Evolutionary conservation across 176 grass and related monocot species (phyloP), one percentile per base, ranked within the genome.

Genomic region (Tuctoria greenei): DNA sequence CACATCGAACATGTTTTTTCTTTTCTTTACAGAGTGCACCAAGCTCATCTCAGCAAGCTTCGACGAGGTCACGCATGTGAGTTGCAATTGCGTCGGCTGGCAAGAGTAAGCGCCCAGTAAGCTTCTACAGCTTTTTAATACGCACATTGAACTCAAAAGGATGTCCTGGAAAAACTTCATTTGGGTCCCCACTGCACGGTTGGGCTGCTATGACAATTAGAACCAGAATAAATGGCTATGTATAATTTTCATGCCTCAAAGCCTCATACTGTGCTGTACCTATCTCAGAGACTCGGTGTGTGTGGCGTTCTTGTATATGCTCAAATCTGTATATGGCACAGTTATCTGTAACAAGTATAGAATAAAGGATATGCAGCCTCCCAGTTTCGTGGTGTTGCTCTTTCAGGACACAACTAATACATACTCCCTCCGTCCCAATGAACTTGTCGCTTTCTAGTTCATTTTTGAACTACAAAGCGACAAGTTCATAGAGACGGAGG

Each of bases 31-130:
- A 90, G 88, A 83, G 75, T n/a, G 65, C 83, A 6, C 63, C 79
- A 44, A 74, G 40, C 57, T 18, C 26, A 44, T 21, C 75, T 2
- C 57, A 56, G 40, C 47, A 79, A 76, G 70, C 43, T 86, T 67
- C 65, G 10, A 40, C 80, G 13, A 90, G 71, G 71, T 73, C 88
- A 56, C 88, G 80, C 34, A 73, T 90, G 65, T 90, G 80, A 90
- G 23, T 55, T 23, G 37, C 50, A 60, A 1, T 36, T 67, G 45
- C 45, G 16, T 14, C 5, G 56, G 37, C 11, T 34, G 61, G 20
- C 25, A 44, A 31, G 28, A 45, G 66, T 7, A 40, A 34, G 35
- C 54, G 20, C 68, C 59, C 16, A 13, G 57, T 13, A n/a, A 42
- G 7, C 41, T 21, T 51, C 9, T 15, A 59, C 42, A 49, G 2